A percentile compares a stretch with the other conserved stretches of the same genome.
These are phyloP conservation scores for Xylaria scruposa DNA, from an alignment of 495 filamentous ascomycete species.

Conservation along the genomic window DNA sequence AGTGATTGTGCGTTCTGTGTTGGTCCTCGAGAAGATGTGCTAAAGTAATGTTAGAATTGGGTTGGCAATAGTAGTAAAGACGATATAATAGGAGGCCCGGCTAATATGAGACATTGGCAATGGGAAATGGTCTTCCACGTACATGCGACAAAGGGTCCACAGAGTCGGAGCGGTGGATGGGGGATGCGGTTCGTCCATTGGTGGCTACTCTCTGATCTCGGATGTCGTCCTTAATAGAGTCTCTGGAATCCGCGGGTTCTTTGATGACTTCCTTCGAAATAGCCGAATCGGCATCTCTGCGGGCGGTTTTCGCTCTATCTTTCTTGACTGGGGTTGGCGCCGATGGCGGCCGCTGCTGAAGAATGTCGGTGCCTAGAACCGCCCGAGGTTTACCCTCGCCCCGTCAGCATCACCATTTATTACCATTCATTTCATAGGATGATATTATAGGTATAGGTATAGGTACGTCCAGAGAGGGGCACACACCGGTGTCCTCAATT, in stretches of 20 bases:
- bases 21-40: conserved; percentile 83
- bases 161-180: conserved; percentile 35
- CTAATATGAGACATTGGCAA: background rate
- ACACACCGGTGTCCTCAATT: conserved; percentile 22
- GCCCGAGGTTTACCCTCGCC: conserved; percentile 6
- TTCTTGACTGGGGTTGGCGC: conserved; percentile 32
- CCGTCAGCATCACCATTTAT: conserved; percentile 9
- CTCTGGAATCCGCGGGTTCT: conserved; percentile 17
- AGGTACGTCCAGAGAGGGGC: background rate
- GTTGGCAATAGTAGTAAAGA: background rate
- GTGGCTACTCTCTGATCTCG: conserved; percentile 19
- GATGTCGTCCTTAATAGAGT: conserved; percentile 24
- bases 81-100: background rate
- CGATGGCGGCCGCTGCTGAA: conserved; percentile 6
- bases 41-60: conserved; percentile 27
- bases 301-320: conserved; percentile 33
- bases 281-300: conserved; percentile 34
- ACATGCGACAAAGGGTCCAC: conserved; percentile 58
- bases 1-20: conserved; percentile 73
- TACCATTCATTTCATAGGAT: background rate
- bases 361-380: conserved; percentile 35
- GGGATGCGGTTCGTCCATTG: conserved; percentile 30
- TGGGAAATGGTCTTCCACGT: conserved; percentile 26
- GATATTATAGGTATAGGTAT: too few species aligned
- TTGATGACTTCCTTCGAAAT: conserved; percentile 38